Evolutionary conservation across 1,139 yeast species (phyloP).

Genomic region (Kodamaea anthophila): DNA sequence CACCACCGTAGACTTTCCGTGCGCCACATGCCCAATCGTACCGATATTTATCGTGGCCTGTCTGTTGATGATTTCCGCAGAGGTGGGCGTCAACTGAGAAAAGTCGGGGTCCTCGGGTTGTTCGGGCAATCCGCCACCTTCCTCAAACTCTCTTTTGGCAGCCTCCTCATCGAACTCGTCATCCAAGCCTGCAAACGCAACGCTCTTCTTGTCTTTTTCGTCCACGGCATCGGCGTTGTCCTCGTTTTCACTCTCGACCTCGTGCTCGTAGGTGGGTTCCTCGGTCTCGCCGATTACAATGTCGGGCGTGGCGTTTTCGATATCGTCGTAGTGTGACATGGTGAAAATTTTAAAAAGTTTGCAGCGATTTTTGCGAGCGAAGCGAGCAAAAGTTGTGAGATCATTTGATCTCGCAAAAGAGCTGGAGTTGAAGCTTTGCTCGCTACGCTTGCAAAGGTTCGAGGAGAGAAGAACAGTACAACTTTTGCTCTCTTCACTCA

Average conservation of each 20-base stretch:
- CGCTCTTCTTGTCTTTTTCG: conserved; percentile 56
- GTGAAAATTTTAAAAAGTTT: conserved; percentile 8
- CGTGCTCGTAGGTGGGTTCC: conserved; percentile 39
- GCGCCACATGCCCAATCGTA: conserved; percentile 99
- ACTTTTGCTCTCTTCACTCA: too few relatives aligned
- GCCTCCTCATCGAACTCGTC: conserved; percentile 61
- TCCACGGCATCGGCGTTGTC: conserved; percentile 36
- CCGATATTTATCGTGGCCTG: conserved; percentile 99
- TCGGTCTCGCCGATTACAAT: conserved; percentile 65
- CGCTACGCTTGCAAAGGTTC: too few relatives aligned
- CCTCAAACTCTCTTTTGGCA: conserved; percentile 82
- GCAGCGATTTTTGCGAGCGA: too few relatives aligned
- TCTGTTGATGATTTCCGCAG: conserved; percentile 94
- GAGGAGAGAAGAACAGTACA: too few relatives aligned
- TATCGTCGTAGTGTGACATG: conserved; percentile 53
- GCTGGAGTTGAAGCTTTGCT: too few relatives aligned
- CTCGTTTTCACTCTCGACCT: conserved; percentile 44
- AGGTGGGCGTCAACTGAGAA: conserved; percentile 68
- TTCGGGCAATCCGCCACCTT: conserved; percentile 97
- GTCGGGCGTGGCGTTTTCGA: conserved; percentile 80
- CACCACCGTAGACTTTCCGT: conserved; percentile 97
- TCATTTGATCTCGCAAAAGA: too few relatives aligned
- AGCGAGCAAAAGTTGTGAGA: too few relatives aligned
- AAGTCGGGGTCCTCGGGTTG: conserved; percentile 91
- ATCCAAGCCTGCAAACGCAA: conserved; percentile 75